These are phyloP conservation scores for Geranomyces michiganensis DNA, from an alignment of 192 early-diverging fungal genomes.

Conservation along the genomic window DNA sequence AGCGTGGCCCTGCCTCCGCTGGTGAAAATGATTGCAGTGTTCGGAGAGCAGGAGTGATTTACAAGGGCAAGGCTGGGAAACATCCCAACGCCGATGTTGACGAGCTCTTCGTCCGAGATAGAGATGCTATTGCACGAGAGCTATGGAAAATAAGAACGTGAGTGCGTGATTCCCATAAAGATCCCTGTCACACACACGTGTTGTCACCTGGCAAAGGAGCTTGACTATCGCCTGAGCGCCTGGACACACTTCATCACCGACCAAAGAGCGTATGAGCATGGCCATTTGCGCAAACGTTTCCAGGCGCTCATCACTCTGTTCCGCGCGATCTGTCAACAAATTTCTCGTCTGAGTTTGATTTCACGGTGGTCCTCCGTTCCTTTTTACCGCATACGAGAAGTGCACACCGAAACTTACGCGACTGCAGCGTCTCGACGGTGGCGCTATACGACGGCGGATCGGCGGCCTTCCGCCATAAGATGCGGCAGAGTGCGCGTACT, in stretches of 20 bases:
- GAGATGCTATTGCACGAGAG: conserved; percentile 47
- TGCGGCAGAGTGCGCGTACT: conserved; percentile 35
- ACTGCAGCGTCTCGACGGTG: background rate
- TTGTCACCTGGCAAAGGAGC: conserved; percentile 37
- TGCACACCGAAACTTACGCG: conserved; percentile 6
- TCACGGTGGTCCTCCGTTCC: too few relatives aligned
- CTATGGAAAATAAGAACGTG: conserved; percentile 9
- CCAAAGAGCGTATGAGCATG: conserved; percentile 33
- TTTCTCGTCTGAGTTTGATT: too few relatives aligned
- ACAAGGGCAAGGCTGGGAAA: conserved; percentile 45
- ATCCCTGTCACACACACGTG: background rate
- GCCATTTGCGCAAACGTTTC: conserved; percentile 51
- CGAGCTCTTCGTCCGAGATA: conserved; percentile 46
- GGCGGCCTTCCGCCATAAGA: conserved; percentile 24
- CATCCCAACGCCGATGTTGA: conserved; percentile 45
- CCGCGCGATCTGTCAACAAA: conserved; percentile 20
- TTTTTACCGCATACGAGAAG: background rate
- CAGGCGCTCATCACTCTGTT: conserved; percentile 31
- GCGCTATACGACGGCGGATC: conserved; percentile 1
- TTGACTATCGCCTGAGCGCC: conserved; percentile 39
- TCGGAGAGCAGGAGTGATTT: conserved; percentile 52
- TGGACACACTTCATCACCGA: conserved; percentile 23
- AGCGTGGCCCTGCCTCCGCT: conserved; percentile 32
- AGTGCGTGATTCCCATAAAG: too few relatives aligned
- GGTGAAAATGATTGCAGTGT: conserved; percentile 42